Base-by-base conservation (phyloP, 2,329 filamentous ascomycete genomes). In the Penicillium griseofulvum region DNA sequence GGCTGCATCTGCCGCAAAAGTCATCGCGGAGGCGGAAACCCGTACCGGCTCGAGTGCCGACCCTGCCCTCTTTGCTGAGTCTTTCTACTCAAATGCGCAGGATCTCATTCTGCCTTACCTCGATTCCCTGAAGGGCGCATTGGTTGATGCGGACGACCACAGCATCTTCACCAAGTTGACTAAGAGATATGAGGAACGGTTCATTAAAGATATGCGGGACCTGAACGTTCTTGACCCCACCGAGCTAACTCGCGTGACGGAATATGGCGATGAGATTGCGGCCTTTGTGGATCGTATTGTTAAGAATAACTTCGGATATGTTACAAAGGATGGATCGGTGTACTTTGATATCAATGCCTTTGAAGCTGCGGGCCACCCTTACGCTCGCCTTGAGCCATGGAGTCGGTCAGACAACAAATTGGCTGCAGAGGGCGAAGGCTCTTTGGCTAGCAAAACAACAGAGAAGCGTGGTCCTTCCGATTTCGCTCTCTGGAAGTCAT, bases 331-430 rank as follows among this genome's bases (percentile, higher is more conserved):
- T 64, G 92, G 91, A 0, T 96, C 90, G 0, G 91, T 97, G 0
- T 97, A 97, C 74, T 97, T 97, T 60, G 93, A 97, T 66, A 97
- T 96, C 61, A 79, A 81, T 5, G 85, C 89, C 0, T 97, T 96
- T 67, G 91, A 97, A 71, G 85, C 85, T 63, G 86, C 85, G 0
- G 91, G 92, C 0, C 91, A 96, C 70, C 83, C 85, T 2, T 97
- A 97, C 69, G 90, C 92, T 4, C 83, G 91, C 50, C 78, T 97
- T 26, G 87, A 92, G 54, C 93, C 93, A 0, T 91, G 91, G 78
- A 94, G 88, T 71, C 83, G 88, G 52, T 91, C 90, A 57, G 88
- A 97, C 75, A 88, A 91, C 70, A 86, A 87, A 4, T 78, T 97
- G 24, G 86, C 89, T 64, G 91, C 91, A 8, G 93, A 97, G 65